Evolutionary conservation across 768 basidiomycete genomes (phyloP), one percentile per base, ranked within the genome.

Genomic region (Naematelia aurantialba): DNA sequence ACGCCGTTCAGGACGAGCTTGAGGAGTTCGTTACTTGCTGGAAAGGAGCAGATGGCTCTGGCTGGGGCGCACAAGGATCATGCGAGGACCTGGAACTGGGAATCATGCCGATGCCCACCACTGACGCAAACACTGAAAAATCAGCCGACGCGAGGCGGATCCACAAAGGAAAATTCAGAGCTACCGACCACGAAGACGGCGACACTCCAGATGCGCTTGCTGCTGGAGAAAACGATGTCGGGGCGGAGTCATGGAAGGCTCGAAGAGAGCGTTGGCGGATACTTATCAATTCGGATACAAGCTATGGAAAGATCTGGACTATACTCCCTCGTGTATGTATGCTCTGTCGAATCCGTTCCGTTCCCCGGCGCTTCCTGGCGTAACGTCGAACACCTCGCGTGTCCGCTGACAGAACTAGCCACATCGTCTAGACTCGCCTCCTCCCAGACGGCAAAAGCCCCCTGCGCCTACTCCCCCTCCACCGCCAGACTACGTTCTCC

Each of bases 251-350:
- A 29, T 34, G 46, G 11, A 61, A 68, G 34, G 45, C 56, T 17
- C 44, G 67, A 45, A 65, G 62, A 59, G n/a, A 25, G 30, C 45
- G 47, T 21, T 68, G 67, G 67, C 54, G 62, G 42, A 25, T 22
- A 12, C 12, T 58, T 29, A 62, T 68, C 8, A 13, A 3, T 14
- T 5, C 19, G 2, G 59, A 60, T 52, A 29, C 22, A 21, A 29
- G 44, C 3, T 65, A 62, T 53, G 61, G 53, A 0, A 11, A 13
- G n/a, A 52, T 65, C 22, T 65, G 60, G 60, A 14, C 53, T 1
- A 27, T 58, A 4, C 51, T 68, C 12, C 42, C 53, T 1, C 29
- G 45, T 25, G 66, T 67, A 49, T 59, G 66, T 55, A 4, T 12
- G 24, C 17, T 26, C 48, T 17, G 19, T 48, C 26, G 13, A 49